These are phyloP conservation scores for Capniomyces stellatus DNA, from an alignment of 371 early-diverging fungal species.

Conservation along the genomic window DNA sequence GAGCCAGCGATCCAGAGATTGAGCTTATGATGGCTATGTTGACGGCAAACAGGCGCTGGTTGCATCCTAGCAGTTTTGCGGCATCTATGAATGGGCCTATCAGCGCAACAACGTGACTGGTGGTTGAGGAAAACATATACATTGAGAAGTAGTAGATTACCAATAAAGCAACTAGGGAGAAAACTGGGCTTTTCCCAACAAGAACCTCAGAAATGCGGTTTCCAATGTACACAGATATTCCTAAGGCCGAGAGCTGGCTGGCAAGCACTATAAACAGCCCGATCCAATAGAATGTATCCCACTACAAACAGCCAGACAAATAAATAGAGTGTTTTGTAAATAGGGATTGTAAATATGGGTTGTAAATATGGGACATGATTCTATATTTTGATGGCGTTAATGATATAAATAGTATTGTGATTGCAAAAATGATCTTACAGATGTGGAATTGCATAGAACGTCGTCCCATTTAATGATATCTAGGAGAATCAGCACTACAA, in stretches of 20 bases:
- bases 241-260: slow-evolving; percentile 44
- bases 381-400: no score
- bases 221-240: slow-evolving; percentile 44
- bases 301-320: no score
- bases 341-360: no score
- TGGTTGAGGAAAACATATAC: slow-evolving; percentile 49
- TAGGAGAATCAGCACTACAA: slow-evolving; percentile 32
- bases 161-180: slow-evolving; percentile 27
- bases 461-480: slow-evolving; percentile 52
- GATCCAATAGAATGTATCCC: slow-evolving; percentile 71
- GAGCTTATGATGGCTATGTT: background rate
- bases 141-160: slow-evolving; percentile 50
- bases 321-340: no score
- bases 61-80: slow-evolving; percentile 19
- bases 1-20: background rate
- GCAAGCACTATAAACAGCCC: slow-evolving; percentile 59
- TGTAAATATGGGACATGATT: no score
- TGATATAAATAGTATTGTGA: no score
- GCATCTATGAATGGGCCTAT: slow-evolving; percentile 55
- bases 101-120: slow-evolving; percentile 49
- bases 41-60: background rate
- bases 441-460: slow-evolving; percentile 40
- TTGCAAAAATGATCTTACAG: no score
- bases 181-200: slow-evolving; percentile 11
- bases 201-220: slow-evolving; percentile 27